These are phyloP conservation scores for Aureobasidium sp. DNA, from an alignment of 2,329 filamentous ascomycete genomes.

Conservation along the genomic window DNA sequence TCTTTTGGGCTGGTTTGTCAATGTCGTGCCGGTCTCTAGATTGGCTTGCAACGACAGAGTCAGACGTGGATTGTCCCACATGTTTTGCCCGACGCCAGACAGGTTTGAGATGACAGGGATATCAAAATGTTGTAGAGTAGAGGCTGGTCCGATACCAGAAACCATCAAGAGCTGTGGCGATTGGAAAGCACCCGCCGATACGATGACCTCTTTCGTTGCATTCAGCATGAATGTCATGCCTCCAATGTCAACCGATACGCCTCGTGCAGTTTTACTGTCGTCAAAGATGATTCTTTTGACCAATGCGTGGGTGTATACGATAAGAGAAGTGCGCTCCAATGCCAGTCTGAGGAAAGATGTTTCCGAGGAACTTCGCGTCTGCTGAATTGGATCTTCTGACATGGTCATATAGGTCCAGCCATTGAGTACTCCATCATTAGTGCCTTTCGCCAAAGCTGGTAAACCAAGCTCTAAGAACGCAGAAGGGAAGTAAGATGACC, in stretches of 20 bases:
- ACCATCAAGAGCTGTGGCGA: background rate
- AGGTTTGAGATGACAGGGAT: conserved; percentile 20
- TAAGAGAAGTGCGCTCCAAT: conserved; percentile 23
- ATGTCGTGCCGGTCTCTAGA: conserved; percentile 17
- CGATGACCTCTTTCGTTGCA: conserved; percentile 28
- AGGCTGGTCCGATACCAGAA: conserved; percentile 19
- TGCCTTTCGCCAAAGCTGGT: conserved; percentile 21
- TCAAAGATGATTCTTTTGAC: conserved; percentile 20
- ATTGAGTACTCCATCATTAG: conserved; percentile 23
- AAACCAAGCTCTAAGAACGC: conserved; percentile 26
- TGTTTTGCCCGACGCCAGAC: conserved; percentile 27
- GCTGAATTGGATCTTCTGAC: conserved; percentile 25
- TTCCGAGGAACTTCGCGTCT: conserved; percentile 23
- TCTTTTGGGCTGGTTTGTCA: conserved; percentile 16
- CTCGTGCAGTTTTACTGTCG: conserved; percentile 22
- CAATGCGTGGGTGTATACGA: conserved; percentile 29
- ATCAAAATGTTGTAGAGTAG: background rate
- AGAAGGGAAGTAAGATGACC: conserved; percentile 24
- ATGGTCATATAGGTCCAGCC: conserved; percentile 18
- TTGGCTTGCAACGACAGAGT: conserved; percentile 23
- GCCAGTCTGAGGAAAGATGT: conserved; percentile 25
- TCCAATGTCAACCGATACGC: conserved; percentile 24
- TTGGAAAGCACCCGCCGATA: conserved; percentile 22
- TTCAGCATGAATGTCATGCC: conserved; percentile 23
- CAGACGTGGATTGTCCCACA: conserved; percentile 33